Evolutionary conservation across 768 basidiomycete genomes (phyloP).

Genomic region (Boletus rufocinnamomeus): DNA sequence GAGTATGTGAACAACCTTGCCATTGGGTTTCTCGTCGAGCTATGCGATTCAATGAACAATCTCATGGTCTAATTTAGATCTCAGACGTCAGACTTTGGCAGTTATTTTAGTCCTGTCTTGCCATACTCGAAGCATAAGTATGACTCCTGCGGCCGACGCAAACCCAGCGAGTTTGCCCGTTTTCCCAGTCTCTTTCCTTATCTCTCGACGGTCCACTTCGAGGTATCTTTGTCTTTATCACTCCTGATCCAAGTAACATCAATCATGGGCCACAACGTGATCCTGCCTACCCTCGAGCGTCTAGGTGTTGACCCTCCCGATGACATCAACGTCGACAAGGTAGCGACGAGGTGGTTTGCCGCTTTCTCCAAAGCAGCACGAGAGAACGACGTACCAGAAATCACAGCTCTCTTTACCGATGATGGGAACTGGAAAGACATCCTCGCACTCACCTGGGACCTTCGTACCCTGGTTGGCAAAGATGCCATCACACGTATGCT

Average conservation of each 20-base stretch:
- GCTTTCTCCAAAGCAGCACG: conserved; percentile 21
- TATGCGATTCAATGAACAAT: neutral
- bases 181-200: neutral
- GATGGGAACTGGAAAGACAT: conserved; percentile 47
- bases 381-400: conserved; percentile 19
- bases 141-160: neutral
- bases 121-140: too few relatives aligned
- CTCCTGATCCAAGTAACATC: neutral
- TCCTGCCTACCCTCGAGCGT: conserved; percentile 32
- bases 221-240: neutral
- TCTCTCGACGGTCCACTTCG: neutral
- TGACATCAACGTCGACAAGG: conserved; percentile 15
- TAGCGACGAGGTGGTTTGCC: conserved; percentile 33
- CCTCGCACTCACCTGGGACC: conserved; percentile 49
- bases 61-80: too few relatives aligned
- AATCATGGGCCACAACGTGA: conserved; percentile 5
- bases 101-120: neutral
- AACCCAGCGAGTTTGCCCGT: neutral
- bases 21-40: too few relatives aligned
- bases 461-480: conserved; percentile 44
- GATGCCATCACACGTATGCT: conserved; percentile 37
- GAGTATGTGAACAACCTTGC: too few relatives aligned
- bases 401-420: conserved; percentile 33
- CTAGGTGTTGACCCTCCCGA: conserved; percentile 23
- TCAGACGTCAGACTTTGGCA: neutral